phyloP scores from a whole-genome alignment of 2,329 filamentous ascomycete genomes.

The Ophiostoma ulmi region DNA sequence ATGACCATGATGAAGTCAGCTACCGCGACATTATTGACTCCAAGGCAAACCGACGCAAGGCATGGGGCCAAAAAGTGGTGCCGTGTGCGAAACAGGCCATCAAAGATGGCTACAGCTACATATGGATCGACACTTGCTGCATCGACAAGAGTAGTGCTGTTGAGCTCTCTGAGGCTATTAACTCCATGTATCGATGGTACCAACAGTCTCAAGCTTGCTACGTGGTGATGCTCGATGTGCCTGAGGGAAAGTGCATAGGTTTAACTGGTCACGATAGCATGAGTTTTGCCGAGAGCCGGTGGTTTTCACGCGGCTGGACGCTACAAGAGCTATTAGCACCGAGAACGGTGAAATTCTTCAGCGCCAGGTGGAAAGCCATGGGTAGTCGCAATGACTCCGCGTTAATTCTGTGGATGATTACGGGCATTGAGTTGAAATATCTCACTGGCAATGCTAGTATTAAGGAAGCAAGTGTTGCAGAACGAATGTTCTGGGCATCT shows the following conservation, averaged over 20 bases:
- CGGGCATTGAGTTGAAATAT: neutral
- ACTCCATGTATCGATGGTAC: neutral
- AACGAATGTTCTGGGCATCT: neutral
- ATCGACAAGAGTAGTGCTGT: neutral
- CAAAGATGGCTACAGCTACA: neutral
- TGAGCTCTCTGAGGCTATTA: neutral
- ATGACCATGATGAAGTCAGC: neutral
- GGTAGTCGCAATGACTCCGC: neutral
- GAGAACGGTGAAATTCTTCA: neutral
- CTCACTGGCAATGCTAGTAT: neutral
- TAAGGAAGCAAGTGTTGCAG: neutral
- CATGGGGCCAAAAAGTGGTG: neutral
- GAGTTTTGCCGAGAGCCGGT: neutral
- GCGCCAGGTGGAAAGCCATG: neutral
- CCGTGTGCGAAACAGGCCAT: neutral
- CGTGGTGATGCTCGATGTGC: neutral
- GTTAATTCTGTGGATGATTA: neutral
- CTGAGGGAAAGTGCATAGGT: no score
- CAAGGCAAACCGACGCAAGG: neutral
- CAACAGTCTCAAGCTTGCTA: neutral
- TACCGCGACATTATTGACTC: neutral
- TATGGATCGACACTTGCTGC: neutral
- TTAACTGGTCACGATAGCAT: no score
- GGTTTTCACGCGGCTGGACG: neutral
- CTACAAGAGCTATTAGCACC: neutral